These are phyloP conservation scores for Gilbertella persicaria DNA, from an alignment of 371 early-diverging fungal genomes.

Conservation along the genomic window DNA sequence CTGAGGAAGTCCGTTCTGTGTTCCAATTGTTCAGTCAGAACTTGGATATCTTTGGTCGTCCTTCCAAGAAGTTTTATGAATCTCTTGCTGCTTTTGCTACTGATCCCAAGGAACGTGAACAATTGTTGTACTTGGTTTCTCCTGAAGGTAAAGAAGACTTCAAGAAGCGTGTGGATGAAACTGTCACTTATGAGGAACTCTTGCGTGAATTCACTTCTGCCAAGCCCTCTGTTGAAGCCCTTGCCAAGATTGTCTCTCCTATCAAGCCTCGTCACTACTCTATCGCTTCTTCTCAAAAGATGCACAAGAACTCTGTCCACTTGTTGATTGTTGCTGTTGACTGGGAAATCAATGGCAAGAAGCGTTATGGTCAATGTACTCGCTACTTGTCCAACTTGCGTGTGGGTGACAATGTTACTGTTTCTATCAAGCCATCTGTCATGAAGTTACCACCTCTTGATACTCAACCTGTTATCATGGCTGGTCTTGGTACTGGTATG, in stretches of 20 bases:
- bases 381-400: conserved; percentile 75
- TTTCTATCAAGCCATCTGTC: conserved; percentile 92
- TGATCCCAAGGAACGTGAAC: conserved; percentile 72
- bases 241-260: conserved; percentile 72
- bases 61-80: conserved; percentile 91
- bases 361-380: conserved; percentile 88
- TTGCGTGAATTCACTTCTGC: conserved; percentile 86
- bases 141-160: conserved; percentile 80
- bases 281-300: conserved; percentile 86
- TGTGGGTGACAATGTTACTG: conserved; percentile 75
- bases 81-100: conserved; percentile 72
- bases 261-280: conserved; percentile 97
- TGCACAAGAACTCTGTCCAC: conserved; percentile 87
- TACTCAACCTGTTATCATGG: conserved; percentile 90
- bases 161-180: conserved; percentile 81
- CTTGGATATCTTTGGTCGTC: conserved; percentile 92
- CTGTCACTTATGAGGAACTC: conserved; percentile 84
- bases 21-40: conserved; percentile 81
- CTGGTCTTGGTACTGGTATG: conserved; percentile 97
- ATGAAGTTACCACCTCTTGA: conserved; percentile 90
- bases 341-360: conserved; percentile 73
- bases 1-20: conserved; percentile 69
- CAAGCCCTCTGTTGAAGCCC: conserved; percentile 69
- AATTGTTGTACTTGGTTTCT: conserved; percentile 69
- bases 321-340: conserved; percentile 89